Evolutionary conservation across 306 rosid species (phyloP).

Genomic region (Betula pendula): DNA sequence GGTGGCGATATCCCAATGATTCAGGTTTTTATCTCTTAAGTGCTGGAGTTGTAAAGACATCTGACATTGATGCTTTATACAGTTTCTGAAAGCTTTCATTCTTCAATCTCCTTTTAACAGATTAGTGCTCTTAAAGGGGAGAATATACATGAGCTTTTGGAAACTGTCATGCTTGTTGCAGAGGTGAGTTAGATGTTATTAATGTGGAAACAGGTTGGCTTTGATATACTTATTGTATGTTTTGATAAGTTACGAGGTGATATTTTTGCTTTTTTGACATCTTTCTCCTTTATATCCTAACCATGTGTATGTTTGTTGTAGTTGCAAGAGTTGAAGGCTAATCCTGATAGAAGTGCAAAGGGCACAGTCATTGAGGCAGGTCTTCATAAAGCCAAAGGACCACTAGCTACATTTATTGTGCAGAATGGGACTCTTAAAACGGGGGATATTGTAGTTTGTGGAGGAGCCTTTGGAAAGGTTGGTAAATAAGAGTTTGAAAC

Average conservation of each 20-base stretch:
- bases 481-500: conserved; percentile 24
- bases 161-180: conserved; percentile 91
- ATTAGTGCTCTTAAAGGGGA: conserved; percentile 93
- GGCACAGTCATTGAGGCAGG: conserved; percentile 97
- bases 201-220: conserved; percentile 12
- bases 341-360: conserved; percentile 87
- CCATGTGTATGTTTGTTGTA: conserved; percentile 39
- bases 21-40: conserved; percentile 63
- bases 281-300: conserved; percentile 37
- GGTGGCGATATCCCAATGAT: conserved; percentile 95
- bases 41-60: conserved; percentile 13
- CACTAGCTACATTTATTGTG: conserved; percentile 83
- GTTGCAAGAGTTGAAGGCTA: conserved; percentile 99
- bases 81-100: conserved; percentile 26
- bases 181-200: conserved; percentile 62
- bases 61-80: conserved; percentile 27
- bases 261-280: conserved; percentile 1
- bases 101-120: conserved; percentile 41
- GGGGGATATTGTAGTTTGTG: conserved; percentile 84
- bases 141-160: conserved; percentile 86
- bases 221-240: neutral
- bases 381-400: conserved; percentile 90
- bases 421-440: conserved; percentile 88
- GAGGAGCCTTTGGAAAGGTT: conserved; percentile 98
- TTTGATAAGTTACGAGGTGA: neutral